Base-by-base conservation (phyloP, 306 rosid species). In the Comarum palustre region DNA sequence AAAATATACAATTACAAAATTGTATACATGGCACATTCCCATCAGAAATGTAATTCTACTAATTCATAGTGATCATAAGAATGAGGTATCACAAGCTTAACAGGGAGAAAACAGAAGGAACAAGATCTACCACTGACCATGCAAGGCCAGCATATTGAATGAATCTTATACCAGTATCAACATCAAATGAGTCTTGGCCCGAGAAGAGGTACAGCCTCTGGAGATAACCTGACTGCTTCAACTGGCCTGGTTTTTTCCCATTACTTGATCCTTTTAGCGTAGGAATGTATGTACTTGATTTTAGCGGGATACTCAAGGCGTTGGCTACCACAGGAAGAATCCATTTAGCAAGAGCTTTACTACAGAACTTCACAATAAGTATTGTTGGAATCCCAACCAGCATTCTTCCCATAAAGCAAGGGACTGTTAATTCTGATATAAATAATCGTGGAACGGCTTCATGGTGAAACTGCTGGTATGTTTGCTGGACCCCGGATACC, bases 71-170 rank as follows among this genome's bases (percentile, higher is more conserved):
- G 45, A 63, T 17, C 57, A 45, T 70, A 55, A 45, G 43, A 36
- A 54, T 34, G 8, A 59, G 36, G 57, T 32, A 63, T 87, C 81
- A 95, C 86, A 91, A 84, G 74, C 77, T 80, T 51, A 83, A 46
- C 71, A 83, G 81, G 43, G 90, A 25, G 78, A 91, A 95, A 63
- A 95, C 77, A 5, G 93, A 75, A 8, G 99, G 97, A 55, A 94
- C 99, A 43, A 94, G 87, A 80, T 94, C 99, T 4, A 91, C 97
- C 15, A 91, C 99, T 62, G 97, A 87, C 97, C 96, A 94, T 0
- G 97, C 97, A 29, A 94, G 96, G 48, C 99, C 96, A 3, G 92
- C 88, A 66, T 94, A 94, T 57, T 94, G 99, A 65, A 94, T 27
- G 68, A 90, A 91, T 78, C 99, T 82, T 61, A 94, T 91, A 19